Evolutionary conservation across 371 early-diverging fungal genomes (phyloP).

Genomic region (Mortierella sp.): DNA sequence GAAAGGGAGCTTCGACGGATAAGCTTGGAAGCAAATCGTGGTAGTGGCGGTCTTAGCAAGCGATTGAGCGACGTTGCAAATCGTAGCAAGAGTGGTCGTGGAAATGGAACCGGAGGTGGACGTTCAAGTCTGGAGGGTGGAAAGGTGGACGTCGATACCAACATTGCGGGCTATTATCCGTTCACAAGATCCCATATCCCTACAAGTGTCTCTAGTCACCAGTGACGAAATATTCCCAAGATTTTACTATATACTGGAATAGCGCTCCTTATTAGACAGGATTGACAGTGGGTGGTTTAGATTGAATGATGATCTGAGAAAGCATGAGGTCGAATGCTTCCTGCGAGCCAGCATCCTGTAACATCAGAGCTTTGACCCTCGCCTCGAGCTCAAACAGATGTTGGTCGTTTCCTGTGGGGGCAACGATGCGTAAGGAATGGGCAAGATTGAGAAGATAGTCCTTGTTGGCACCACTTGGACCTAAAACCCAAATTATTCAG

Average conservation of each 20-base stretch:
- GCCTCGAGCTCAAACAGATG: conserved; percentile 73
- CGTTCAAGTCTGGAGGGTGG: conserved; percentile 13
- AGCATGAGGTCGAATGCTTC: conserved; percentile 40
- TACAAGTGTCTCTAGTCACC: background rate
- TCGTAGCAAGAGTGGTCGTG: conserved; percentile 3
- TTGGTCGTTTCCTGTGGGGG: conserved; percentile 67
- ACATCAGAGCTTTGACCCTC: conserved; percentile 59
- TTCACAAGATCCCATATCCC: conserved; percentile 18
- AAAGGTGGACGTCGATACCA: background rate
- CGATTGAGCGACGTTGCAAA: conserved; percentile 17
- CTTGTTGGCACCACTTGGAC: conserved; percentile 81
- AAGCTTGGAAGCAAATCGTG: conserved; percentile 21
- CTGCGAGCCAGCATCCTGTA: conserved; percentile 31
- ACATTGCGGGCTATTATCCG: conserved; percentile 11
- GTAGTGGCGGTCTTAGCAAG: conserved; percentile 16
- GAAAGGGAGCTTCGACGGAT: conserved; percentile 30
- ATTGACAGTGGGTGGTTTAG: conserved; percentile 22
- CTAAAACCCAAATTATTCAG: conserved; percentile 50
- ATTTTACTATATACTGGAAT: no score
- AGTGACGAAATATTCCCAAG: no score
- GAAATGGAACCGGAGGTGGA: conserved; percentile 5
- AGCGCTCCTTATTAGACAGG: no score
- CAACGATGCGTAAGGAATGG: conserved; percentile 67
- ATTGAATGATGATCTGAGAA: conserved; percentile 34
- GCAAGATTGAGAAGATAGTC: conserved; percentile 83